Conservation (phyloP, 2,329 filamentous ascomycete genomes). For the Ophiostoma triangulosporum region DNA sequence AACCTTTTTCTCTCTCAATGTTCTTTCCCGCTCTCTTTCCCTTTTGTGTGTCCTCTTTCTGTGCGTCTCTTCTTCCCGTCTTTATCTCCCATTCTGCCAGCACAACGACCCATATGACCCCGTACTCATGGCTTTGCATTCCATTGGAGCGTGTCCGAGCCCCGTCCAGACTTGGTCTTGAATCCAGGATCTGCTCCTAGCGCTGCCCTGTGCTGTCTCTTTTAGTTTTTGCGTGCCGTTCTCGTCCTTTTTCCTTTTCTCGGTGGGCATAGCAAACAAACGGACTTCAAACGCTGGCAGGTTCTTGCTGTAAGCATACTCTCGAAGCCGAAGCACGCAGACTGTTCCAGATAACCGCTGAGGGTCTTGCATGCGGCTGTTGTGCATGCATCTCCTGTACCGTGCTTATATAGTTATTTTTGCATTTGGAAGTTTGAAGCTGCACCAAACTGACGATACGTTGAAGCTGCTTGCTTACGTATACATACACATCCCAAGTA, state of each 20-base stretch:
- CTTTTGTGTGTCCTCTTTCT: not conserved
- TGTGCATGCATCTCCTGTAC: not conserved
- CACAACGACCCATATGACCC: not conserved
- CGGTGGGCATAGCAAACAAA: constrained; percentile 2
- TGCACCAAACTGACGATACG: not conserved
- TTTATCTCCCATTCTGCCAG: not conserved
- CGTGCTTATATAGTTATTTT: not conserved
- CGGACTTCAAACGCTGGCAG: not conserved
- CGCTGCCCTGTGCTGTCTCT: constrained; percentile 8
- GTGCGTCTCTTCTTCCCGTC: not conserved
- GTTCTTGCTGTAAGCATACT: not conserved
- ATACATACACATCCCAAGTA: not conserved
- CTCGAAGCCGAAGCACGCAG: not conserved
- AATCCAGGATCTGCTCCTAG: constrained; percentile 9
- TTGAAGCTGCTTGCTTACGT: not conserved
- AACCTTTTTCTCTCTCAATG: not conserved
- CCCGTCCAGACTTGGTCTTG: constrained; percentile 5
- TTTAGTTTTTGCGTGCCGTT: not conserved
- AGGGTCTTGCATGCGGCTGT: not conserved
- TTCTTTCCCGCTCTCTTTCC: not conserved
- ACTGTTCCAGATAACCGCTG: not conserved
- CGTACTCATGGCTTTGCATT: not conserved
- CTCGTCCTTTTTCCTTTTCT: constrained; percentile 1
- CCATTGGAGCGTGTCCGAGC: not conserved
- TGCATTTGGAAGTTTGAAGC: not conserved